phyloP scores from a whole-genome alignment of 1,284 basidiomycete genomes.

The Apiotrichum siamense region DNA sequence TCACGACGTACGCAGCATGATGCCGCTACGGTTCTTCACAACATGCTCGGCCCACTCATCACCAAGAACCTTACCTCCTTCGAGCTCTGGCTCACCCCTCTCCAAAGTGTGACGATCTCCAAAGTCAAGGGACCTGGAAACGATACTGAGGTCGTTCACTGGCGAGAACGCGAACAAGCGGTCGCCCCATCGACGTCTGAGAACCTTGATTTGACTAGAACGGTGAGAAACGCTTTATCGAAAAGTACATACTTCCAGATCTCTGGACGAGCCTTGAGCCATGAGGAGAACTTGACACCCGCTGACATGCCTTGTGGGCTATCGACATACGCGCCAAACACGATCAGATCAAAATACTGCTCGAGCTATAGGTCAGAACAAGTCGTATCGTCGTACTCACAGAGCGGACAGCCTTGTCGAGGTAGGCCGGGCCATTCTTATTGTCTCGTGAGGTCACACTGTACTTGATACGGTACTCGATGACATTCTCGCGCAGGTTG shows the following conservation, averaged over 20 bases:
- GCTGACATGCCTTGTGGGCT: conserved; percentile 58
- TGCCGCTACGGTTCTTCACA: conserved; percentile 85
- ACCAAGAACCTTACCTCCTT: conserved; percentile 78
- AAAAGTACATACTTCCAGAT: conserved; percentile 74
- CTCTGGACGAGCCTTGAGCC: conserved; percentile 83
- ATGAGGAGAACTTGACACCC: conserved; percentile 70
- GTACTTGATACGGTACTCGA: conserved; percentile 75
- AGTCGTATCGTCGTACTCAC: conserved; percentile 17
- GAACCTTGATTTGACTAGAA: conserved; percentile 70
- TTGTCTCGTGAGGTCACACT: conserved; percentile 72
- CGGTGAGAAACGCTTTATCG: conserved; percentile 4
- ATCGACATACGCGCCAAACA: conserved; percentile 87
- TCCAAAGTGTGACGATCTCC: conserved; percentile 14
- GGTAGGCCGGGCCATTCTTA: conserved; percentile 46
- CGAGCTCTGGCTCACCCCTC: conserved; percentile 52
- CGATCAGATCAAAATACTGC: conserved; percentile 82
- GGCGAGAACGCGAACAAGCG: conserved; percentile 81
- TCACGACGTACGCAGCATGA: conserved; percentile 80
- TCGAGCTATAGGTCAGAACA: conserved; percentile 47
- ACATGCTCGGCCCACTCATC: conserved; percentile 93
- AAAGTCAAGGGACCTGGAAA: conserved; percentile 40
- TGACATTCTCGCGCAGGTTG: conserved; percentile 81
- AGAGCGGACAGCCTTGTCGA: conserved; percentile 49
- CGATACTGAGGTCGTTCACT: conserved; percentile 68
- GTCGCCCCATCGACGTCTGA: conserved; percentile 69